phyloP scores from a whole-genome alignment of 176 grass and related monocot species.

The Carex kokanica region DNA sequence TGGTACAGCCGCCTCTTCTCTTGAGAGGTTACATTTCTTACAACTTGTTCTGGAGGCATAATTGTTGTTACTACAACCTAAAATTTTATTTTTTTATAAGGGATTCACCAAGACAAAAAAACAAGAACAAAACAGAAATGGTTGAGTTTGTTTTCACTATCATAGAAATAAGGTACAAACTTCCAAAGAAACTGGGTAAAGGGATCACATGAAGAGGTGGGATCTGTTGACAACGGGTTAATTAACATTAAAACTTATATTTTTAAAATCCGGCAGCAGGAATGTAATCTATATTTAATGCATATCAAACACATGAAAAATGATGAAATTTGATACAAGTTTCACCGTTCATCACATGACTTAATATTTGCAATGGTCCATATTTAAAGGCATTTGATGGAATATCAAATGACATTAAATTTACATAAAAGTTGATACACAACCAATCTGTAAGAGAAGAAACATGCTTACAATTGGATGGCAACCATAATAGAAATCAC shows the following conservation, averaged over 20 bases:
- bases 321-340: not conserved
- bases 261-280: not conserved
- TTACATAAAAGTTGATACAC: not conserved
- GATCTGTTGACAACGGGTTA: not conserved
- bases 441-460: not conserved
- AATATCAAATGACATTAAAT: not conserved
- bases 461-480: not conserved
- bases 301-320: not conserved
- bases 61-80: constrained; percentile 99
- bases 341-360: not conserved
- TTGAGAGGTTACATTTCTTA: constrained; percentile 91
- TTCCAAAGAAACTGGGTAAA: not conserved
- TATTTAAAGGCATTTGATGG: not conserved
- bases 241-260: not conserved
- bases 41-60: constrained; percentile 99
- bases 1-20: constrained; percentile 92
- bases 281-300: not conserved
- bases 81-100: constrained; percentile 44
- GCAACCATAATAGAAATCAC: not conserved
- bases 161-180: not conserved
- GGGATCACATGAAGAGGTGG: not conserved
- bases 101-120: not conserved
- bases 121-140: not conserved
- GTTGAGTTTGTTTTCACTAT: not conserved
- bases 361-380: not conserved